Conservation (phyloP, 1,139 yeast species). For the Geotrichum bryndzae region DNA sequence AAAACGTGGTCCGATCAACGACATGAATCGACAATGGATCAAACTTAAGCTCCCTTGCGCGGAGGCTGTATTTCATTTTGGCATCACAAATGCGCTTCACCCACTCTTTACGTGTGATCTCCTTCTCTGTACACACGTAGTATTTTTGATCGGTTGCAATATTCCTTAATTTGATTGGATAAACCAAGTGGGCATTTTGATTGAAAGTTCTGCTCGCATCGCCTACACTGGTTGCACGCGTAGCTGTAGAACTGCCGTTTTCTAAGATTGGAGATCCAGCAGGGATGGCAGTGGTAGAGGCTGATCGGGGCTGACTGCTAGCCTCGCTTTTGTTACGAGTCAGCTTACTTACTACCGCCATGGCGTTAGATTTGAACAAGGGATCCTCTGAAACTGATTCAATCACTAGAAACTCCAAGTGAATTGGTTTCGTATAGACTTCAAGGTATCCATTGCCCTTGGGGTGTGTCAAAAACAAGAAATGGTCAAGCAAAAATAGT, state of each 20-base stretch:
- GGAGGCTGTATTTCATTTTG: constrained; percentile 3
- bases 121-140: constrained; percentile 12
- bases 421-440: constrained; percentile 38
- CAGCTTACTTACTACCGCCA: constrained; percentile 10
- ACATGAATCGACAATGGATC: constrained; percentile 12
- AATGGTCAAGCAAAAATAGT: constrained; percentile 66
- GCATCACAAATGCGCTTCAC: constrained; percentile 12
- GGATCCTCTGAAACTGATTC: constrained; percentile 35
- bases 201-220: background rate
- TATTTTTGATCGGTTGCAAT: constrained; percentile 14
- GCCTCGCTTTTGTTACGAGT: constrained; percentile 13
- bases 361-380: constrained; percentile 26
- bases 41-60: constrained; percentile 3
- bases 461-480: constrained; percentile 45
- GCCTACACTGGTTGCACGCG: background rate
- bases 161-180: constrained; percentile 15
- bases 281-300: constrained; percentile 1
- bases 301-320: background rate
- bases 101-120: constrained; percentile 15
- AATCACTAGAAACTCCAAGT: constrained; percentile 36
- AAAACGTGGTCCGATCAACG: constrained; percentile 11
- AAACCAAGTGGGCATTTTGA: constrained; percentile 11
- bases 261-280: background rate
- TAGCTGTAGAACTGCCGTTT: background rate
- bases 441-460: constrained; percentile 31